Percentiles rank a stretch among this genome's conserved stretches.
These are phyloP conservation scores for Carex scoparia DNA, from an alignment of 176 grass and related monocot species.

Conservation along the genomic window DNA sequence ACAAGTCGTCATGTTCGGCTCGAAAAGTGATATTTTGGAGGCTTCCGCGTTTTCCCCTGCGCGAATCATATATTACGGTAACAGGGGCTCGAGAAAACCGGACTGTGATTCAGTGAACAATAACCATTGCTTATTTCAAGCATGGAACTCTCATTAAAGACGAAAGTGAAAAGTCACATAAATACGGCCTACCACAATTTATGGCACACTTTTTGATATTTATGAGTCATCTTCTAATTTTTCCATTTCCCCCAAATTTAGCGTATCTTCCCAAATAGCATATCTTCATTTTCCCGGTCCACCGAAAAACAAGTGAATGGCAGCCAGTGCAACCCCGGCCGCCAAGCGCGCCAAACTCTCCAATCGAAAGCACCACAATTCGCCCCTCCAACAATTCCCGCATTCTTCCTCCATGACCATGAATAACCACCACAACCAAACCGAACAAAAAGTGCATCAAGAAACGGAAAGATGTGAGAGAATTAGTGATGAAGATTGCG, in stretches of 20 bases:
- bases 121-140: too few species aligned
- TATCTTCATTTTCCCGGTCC: background rate
- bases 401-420: background rate
- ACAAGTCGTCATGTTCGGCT: background rate
- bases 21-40: background rate
- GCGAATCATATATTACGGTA: background rate
- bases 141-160: too few species aligned
- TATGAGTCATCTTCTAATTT: background rate
- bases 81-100: background rate
- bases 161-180: background rate
- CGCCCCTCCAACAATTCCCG: background rate
- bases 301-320: constrained; percentile 1
- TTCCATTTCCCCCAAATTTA: background rate
- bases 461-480: background rate
- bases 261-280: background rate
- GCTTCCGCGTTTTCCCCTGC: background rate
- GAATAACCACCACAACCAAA: background rate
- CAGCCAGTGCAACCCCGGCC: constrained; percentile 3
- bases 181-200: background rate
- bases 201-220: background rate
- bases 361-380: background rate
- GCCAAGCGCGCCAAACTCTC: constrained; percentile 13
- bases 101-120: too few species aligned
- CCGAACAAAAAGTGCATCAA: background rate
- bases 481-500: background rate